phyloP scores from a whole-genome alignment of 164 flowering plant species.

The Liriodendron chinense region DNA sequence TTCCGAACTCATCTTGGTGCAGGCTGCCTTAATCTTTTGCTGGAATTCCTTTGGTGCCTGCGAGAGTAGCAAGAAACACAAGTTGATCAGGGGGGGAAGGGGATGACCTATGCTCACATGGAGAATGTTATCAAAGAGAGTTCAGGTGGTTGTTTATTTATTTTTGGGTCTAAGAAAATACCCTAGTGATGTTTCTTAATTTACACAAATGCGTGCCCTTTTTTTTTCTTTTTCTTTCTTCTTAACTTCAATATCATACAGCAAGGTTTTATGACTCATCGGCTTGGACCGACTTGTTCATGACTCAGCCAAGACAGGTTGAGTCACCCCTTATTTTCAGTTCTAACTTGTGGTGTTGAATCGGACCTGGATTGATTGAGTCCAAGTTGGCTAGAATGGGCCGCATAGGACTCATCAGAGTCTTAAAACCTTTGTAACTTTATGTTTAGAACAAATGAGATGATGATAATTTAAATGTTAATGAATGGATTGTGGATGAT shows the following conservation, averaged over 20 bases:
- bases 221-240: too few species aligned
- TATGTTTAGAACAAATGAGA: background rate
- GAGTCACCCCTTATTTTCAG: too few species aligned
- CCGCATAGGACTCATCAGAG: too few species aligned
- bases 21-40: constrained; percentile 25
- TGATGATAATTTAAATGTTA: background rate
- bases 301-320: too few species aligned
- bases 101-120: constrained; percentile 12
- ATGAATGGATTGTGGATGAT: background rate
- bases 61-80: constrained; percentile 40
- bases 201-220: constrained; percentile 19
- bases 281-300: too few species aligned
- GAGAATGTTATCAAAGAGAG: constrained; percentile 14
- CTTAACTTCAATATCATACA: too few species aligned
- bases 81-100: constrained; percentile 47
- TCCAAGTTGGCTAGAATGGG: too few species aligned
- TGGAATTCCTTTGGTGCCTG: constrained; percentile 31
- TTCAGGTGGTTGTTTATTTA: constrained; percentile 37
- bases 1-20: constrained; percentile 20
- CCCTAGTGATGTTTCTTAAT: constrained; percentile 31
- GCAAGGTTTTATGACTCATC: too few species aligned
- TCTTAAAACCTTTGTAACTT: too few species aligned
- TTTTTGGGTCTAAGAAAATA: constrained; percentile 25
- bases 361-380: too few species aligned
- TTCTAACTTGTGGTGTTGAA: too few species aligned